Evolutionary conservation across 2,329 filamentous ascomycete species (phyloP), one percentile per base, ranked within the genome.

Genomic region (Macrophomina phaseolina): DNA sequence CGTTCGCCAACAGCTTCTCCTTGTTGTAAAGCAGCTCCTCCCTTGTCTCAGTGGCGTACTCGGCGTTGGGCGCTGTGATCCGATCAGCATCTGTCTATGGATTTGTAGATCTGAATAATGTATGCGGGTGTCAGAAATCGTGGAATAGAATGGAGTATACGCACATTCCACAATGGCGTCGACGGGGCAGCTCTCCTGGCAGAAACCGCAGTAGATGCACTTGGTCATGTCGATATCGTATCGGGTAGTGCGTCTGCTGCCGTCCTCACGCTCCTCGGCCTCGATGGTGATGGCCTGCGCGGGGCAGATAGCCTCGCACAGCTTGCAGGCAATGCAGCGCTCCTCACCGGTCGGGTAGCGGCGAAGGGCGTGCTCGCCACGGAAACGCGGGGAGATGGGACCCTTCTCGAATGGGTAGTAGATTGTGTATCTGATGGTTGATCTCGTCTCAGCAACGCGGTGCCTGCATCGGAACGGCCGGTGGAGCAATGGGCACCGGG

Each of bases 201-300:
- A 98, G 84, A 97, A 96, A 62, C 95, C 95, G 81, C 95, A 98
- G 89, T 98, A 99, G 82, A 99, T 99, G 85, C 95, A 99, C 87
- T 99, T 99, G 77, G 95, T 98, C 95, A 99, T 99, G 83, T 99
- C 95, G 78, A 99, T 97, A 80, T 99, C 95, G 83, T 99, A 99
- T 79, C 94, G 90, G 68, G 94, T 97, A 62, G 95, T 99, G 78
- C 95, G 89, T 81, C 95, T 90, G 77, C 92, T 96, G 70, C 95
- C 95, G 76, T 99, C 95, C 77, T 92, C 92, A 78, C 95, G 93
- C 86, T 99, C 95, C 81, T 99, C 95, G 67, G 95, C 95, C 84
- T 99, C 95, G 75, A 99, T 99, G 64, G 95, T 99, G 81, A 99
- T 99, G 76, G 95, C 95, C 83, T 97, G 92, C 67, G 95, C 95